phyloP scores from a whole-genome alignment of 331 rosid species.

The Erythrophleum ivorense region DNA sequence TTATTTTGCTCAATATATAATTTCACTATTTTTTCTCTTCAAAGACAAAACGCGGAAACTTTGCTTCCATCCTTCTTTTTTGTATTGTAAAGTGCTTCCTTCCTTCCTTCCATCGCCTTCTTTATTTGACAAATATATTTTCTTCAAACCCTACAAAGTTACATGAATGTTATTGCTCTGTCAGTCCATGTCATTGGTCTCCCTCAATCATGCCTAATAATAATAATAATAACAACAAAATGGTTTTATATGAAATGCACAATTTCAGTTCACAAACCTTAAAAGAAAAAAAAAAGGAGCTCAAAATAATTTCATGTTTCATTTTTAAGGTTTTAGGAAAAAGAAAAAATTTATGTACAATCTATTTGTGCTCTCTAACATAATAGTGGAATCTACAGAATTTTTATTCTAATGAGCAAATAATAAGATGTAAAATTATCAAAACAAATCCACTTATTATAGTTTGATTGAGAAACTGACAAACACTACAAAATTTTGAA shows the following conservation, averaged over 20 bases:
- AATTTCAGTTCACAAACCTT: neutral
- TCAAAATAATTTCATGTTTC: too few species aligned
- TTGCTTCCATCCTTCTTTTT: slow-evolving; percentile 41
- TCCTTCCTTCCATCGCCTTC: slow-evolving; percentile 8
- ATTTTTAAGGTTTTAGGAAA: neutral
- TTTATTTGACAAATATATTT: slow-evolving; percentile 51
- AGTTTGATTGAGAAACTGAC: neutral
- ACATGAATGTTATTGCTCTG: neutral
- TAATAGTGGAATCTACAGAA: neutral
- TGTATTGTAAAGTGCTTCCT: neutral
- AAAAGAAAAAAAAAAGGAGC: neutral
- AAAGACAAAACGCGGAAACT: slow-evolving; percentile 49
- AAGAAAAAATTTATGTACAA: neutral
- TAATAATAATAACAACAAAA: neutral
- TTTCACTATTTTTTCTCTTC: neutral
- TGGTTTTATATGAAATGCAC: neutral
- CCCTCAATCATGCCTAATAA: too few species aligned
- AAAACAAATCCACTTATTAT: neutral
- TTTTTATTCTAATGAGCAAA: neutral
- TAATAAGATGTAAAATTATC: neutral
- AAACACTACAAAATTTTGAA: neutral
- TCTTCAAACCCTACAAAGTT: slow-evolving; percentile 50
- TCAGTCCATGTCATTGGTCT: slow-evolving; percentile 23
- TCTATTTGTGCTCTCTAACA: neutral
- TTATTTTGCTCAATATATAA: neutral